Conservation (phyloP, 1,139 yeast genomes). For the Saccharomycopsis hybrid region DNA sequence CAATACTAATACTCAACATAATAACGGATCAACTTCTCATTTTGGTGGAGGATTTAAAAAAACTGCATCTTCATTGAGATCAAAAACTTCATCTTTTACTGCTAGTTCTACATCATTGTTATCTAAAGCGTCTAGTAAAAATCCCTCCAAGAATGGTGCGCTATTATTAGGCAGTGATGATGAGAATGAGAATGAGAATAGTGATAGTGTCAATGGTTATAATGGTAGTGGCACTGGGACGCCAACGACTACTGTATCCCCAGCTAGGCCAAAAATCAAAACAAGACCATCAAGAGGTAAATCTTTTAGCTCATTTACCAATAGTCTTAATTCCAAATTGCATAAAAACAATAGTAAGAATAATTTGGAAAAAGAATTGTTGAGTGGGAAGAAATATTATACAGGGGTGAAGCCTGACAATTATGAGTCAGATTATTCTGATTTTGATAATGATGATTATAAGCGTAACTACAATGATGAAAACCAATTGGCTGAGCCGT, state of each 20-base stretch:
- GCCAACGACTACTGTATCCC: too few species aligned
- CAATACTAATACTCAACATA: background rate
- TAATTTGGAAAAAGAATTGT: background rate
- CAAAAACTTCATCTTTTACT: background rate
- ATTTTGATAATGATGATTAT: too few species aligned
- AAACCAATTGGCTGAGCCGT: too few species aligned
- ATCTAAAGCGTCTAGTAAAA: background rate
- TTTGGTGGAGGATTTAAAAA: background rate
- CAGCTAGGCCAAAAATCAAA: background rate
- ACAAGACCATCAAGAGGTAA: constrained; percentile 6
- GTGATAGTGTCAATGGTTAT: too few species aligned
- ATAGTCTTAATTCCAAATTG: background rate
- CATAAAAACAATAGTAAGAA: background rate
- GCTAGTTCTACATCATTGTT: background rate
- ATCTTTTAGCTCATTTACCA: constrained; percentile 8
- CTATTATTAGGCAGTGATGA: background rate
- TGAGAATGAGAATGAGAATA: background rate
- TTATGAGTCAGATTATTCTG: too few species aligned
- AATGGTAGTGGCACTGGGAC: too few species aligned
- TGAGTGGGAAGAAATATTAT: constrained; percentile 4
- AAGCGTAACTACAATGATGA: too few species aligned
- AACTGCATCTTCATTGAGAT: background rate
- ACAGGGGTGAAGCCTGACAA: background rate
- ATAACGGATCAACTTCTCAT: background rate
- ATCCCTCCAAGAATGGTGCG: background rate